phyloP scores from a whole-genome alignment of 257 asterid genomes.

The Ilex asprella region DNA sequence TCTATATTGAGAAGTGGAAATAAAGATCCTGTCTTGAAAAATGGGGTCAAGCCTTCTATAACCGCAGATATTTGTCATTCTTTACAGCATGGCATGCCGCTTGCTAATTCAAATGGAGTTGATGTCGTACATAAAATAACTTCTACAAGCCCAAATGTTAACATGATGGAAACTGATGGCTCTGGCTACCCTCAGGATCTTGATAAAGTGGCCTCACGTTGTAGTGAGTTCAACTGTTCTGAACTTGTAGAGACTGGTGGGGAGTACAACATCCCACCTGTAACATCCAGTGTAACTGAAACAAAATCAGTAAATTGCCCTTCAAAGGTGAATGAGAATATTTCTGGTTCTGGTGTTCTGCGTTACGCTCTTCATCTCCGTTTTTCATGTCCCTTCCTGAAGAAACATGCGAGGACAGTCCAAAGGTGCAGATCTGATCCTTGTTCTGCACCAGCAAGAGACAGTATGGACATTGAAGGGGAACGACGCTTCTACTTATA shows the following conservation, averaged over 20 bases:
- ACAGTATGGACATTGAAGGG: slow-evolving; percentile 29
- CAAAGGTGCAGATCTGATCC: slow-evolving; percentile 48
- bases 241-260: slow-evolving; percentile 20
- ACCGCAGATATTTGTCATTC: slow-evolving; percentile 22
- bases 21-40: slow-evolving; percentile 30
- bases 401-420: slow-evolving; percentile 40
- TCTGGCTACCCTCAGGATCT: not conserved
- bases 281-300: slow-evolving; percentile 30
- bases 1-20: slow-evolving; percentile 30
- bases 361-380: slow-evolving; percentile 88
- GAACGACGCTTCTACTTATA: slow-evolving; percentile 79
- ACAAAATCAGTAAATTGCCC: slow-evolving; percentile 30
- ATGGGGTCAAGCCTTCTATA: slow-evolving; percentile 21
- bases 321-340: slow-evolving; percentile 51
- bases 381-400: slow-evolving; percentile 59
- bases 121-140: slow-evolving; percentile 5
- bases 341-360: slow-evolving; percentile 54
- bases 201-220: not conserved
- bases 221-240: slow-evolving; percentile 3
- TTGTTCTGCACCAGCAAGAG: slow-evolving; percentile 41
- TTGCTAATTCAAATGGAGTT: slow-evolving; percentile 19
- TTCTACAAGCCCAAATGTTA: not conserved
- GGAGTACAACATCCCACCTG: slow-evolving; percentile 12
- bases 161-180: not conserved
- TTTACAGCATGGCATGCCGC: slow-evolving; percentile 19